These are phyloP conservation scores for Nannochloropsis oceanica DNA, from an alignment of 108 stramenopile genomes.

Conservation along the genomic window DNA sequence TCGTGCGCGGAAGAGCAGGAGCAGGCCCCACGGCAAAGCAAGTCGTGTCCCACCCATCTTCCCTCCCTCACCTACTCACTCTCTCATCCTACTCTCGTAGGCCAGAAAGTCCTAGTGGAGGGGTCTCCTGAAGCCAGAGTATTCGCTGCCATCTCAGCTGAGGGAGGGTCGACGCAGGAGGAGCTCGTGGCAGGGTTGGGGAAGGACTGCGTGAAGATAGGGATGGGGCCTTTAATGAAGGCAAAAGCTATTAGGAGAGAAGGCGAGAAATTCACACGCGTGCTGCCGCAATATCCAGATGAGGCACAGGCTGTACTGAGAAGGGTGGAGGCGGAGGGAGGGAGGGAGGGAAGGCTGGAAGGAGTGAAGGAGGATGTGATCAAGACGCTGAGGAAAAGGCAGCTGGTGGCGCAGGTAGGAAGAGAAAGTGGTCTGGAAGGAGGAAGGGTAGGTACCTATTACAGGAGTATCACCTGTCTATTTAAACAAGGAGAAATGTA, in stretches of 20 bases:
- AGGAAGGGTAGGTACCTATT: slow-evolving; percentile 31
- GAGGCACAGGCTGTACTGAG: neutral
- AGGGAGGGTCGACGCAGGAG: slow-evolving; percentile 1
- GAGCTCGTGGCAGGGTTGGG: slow-evolving; percentile 5
- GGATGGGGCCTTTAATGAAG: slow-evolving; percentile 23
- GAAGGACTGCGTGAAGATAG: slow-evolving; percentile 16
- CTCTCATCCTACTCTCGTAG: neutral
- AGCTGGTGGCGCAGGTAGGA: neutral
- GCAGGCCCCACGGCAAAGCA: neutral
- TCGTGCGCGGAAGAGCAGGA: neutral
- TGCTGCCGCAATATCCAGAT: neutral
- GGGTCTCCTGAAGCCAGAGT: slow-evolving; percentile 19
- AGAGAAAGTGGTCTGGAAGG: slow-evolving; percentile 40
- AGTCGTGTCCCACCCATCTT: neutral
- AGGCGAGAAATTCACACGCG: neutral
- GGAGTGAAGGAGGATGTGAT: neutral
- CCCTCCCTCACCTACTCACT: neutral
- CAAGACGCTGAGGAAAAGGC: neutral
- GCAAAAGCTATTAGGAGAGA: slow-evolving; percentile 6
- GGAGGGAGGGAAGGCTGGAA: neutral
- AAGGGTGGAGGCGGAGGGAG: neutral
- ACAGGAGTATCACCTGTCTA: slow-evolving; percentile 2
- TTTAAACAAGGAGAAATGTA: slow-evolving; percentile 41
- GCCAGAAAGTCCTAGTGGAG: neutral
- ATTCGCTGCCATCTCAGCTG: neutral